Evolutionary conservation across 495 filamentous ascomycete genomes (phyloP), one percentile per base, ranked within the genome.

Genomic region (Talaromyces stipitatus): DNA sequence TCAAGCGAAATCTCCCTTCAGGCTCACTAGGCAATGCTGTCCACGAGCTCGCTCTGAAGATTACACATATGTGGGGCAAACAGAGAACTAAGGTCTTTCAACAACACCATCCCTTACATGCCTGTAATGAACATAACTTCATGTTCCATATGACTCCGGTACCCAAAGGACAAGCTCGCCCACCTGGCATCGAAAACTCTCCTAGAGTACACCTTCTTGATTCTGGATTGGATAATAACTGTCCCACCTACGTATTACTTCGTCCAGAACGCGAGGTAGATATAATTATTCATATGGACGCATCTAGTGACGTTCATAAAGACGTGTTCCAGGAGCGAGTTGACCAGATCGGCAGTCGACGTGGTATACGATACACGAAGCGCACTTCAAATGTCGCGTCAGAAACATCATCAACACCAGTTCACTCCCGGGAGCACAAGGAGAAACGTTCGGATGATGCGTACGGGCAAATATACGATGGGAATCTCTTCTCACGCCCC

Each of bases 1-100:
- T 55, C 22, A 55, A 55, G 38, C 36, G 54, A n/a, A 55, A 55
- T 29, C 54, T 55, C 27, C 54, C 54, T 18, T 28, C 54, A 4
- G 54, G 54, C 36, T 45, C 38, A 33, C 26, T 55, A 0, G 54
- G 54, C 24, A 55, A 55, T 46, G 36, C 36, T 9, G 33, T 55
- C 26, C 54, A 55, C 26, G 38, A 55, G 18, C 24, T 55, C 12
- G 54, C 54, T 24, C 26, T 55, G 32, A 55, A 55, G 36, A 55
- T 55, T 16, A 55, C 54, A 20, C 32, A 55, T 45, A 55, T 55
- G 54, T 55, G 54, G 54, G 54, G 54, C n/a, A 55, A 55, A 45
- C 54, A 55, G 54, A 55, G 46, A 18, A 55, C 54, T 4, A 55
- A 55, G 26, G 54, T 55, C 24, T 55, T 55, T 22, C 54, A 55